Base-by-base conservation (phyloP, 2,329 filamentous ascomycete species). In the Didymella glomerata region DNA sequence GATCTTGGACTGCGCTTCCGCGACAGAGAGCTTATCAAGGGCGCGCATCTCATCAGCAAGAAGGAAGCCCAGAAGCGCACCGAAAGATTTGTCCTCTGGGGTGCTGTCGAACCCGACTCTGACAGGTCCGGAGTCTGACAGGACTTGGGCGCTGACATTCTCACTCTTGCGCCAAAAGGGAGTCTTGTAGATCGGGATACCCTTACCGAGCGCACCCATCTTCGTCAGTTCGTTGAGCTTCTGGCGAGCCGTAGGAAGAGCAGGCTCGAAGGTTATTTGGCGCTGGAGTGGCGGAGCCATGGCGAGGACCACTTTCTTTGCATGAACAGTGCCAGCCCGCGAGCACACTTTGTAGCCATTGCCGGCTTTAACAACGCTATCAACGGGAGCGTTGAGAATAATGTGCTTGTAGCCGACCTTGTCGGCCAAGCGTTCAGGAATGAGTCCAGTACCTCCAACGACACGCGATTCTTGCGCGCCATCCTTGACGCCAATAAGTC, bases 121-220 rank as follows among this genome's bases (percentile, higher is more conserved):
- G 4, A 62, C 49, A 10, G 58, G 49, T 25, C 64, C 65, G 4
- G 36, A n/a, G 25, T 68, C 61, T 6, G 57, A 64, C 20, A 67
- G 27, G 16, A 61, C 64, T 50, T 70, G 66, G 2, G 84, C 85
- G 57, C 79, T 82, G 34, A 81, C 76, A 2, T 60, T 57, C 0
- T 80, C 79, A 1, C 69, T 56, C 0, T 75, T 66, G 1, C 75
- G 68, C 84, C 84, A 86, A 68, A 80, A 85, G 0, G 82, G 79
- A 4, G 67, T 67, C 0, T 69, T 55, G 68, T 81, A 85, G 28
- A 79, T 72, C 10, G 82, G 65, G 51, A 86, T 83, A 6, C 79
- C 79, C 67, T 87, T 86, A 48, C 78, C 80, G 63, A 84, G 84
- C 60, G 81, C 81, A 3, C 84, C 83, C 38, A 81, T 78, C 0